These are phyloP conservation scores for Cercospora nicotianae DNA, from an alignment of 2,329 filamentous ascomycete genomes.

Conservation along the genomic window DNA sequence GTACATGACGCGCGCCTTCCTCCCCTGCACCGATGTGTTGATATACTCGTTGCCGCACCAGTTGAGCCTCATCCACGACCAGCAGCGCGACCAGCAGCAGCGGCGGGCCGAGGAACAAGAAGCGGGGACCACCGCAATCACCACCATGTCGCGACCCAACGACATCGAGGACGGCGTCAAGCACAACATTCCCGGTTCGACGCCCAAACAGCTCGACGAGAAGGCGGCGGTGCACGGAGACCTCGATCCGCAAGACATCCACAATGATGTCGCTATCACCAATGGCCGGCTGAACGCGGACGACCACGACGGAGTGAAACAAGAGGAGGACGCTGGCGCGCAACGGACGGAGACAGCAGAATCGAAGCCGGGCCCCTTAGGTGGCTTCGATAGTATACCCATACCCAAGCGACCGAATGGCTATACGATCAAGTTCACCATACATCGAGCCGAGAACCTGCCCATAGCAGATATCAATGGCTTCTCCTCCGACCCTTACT, in stretches of 20 bases:
- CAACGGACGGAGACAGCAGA: slow-evolving; percentile 16
- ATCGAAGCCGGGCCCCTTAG: slow-evolving; percentile 55
- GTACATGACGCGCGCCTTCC: background rate
- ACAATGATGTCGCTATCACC: slow-evolving; percentile 9
- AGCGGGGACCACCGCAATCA: background rate
- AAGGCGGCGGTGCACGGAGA: slow-evolving; percentile 7
- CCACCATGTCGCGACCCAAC: background rate
- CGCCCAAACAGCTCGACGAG: background rate
- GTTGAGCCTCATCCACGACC: background rate
- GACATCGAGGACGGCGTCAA: slow-evolving; percentile 7
- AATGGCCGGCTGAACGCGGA: slow-evolving; percentile 18
- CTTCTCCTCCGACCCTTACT: slow-evolving; percentile 79
- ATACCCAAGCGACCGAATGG: slow-evolving; percentile 69
- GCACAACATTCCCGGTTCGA: slow-evolving; percentile 5
- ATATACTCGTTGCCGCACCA: background rate
- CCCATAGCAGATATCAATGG: slow-evolving; percentile 77
- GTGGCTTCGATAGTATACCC: slow-evolving; percentile 78
- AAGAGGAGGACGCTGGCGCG: slow-evolving; percentile 16
- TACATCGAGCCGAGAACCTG: slow-evolving; percentile 77
- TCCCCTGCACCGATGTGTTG: background rate
- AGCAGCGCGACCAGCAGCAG: background rate
- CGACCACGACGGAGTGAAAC: slow-evolving; percentile 5
- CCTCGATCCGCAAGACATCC: background rate
- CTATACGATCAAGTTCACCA: slow-evolving; percentile 81
- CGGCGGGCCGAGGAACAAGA: slow-evolving; percentile 1